Base-by-base conservation (phyloP, 202 grass and related monocot species). In the Dendrocalamus latiflorus region DNA sequence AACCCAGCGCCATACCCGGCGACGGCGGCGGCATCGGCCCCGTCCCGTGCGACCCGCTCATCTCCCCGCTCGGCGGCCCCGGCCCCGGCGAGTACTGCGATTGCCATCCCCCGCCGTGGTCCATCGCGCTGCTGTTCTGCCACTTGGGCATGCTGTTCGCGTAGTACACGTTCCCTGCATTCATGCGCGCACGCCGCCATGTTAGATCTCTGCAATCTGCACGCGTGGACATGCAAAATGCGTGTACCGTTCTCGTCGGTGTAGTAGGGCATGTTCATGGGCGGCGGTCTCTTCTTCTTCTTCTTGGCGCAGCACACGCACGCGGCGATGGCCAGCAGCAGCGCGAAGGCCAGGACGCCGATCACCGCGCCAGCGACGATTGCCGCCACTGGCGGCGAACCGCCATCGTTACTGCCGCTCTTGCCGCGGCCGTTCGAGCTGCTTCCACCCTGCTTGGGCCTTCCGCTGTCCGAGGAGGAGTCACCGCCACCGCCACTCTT, bases 291-390 rank as follows among this genome's bases (percentile, higher is more conserved):
- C 86, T 88, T 91, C 81, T 85, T 92, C 88, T 81, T 94, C 75
- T 42, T 88, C 88, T 71, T 86, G 70, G 64, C 20, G 85, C 90
- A 97, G 85, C 90, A 87, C 77, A 93, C 84, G 58, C 90, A 89
- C 44, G 86, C 65, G 65, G 78, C 72, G 30, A 93, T 69, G 75
- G 84, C 80, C 77, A 94, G 73, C 12, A 97, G 72, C 58, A 93
- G 25, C 8, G 77, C 20, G 75, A 97, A 81, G 51, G 81, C 67
- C 16, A 74, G 56, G 22, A 90, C 72, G 5, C 90, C 92, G 22
- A 85, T 34, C 25, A 91, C 65, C 57, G 82, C 53, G 78, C 90
- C 95, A 14, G 81, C 38, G 20, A 94, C 58, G 69, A 91, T 38
- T 3, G 79, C 77, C 1, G 48, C 72, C 70, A 82, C 51, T 1